Percentiles rank a stretch among this genome's conserved stretches.
Evolutionary conservation across 2,329 filamentous ascomycete species (phyloP).

Genomic region (Pseudocercospora cruenta): DNA sequence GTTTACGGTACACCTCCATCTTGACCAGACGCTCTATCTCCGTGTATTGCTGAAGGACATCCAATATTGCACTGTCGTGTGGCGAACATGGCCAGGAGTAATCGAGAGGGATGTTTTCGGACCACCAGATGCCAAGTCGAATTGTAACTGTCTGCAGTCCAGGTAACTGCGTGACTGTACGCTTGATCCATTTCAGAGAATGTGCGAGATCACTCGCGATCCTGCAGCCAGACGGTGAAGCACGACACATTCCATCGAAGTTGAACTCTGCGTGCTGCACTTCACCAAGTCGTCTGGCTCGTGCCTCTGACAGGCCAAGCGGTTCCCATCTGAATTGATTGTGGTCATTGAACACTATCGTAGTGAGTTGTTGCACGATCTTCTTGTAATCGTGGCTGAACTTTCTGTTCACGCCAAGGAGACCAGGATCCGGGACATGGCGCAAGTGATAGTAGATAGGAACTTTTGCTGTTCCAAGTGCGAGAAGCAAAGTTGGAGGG

Average conservation of each 20-base stretch:
- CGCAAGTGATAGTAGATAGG: not conserved
- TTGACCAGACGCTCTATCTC: not conserved
- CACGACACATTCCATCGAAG: slow-evolving; percentile 1
- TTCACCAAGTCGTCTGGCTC: not conserved
- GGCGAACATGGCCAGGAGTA: not conserved
- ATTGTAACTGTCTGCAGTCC: not conserved
- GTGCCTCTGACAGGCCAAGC: not conserved
- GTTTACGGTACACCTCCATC: not conserved
- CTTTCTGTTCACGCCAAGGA: not conserved
- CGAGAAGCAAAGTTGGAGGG: not conserved
- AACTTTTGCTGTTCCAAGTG: not conserved
- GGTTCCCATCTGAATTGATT: not conserved
- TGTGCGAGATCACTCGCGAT: not conserved
- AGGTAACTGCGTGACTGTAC: not conserved
- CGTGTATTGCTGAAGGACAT: not conserved
- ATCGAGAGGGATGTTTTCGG: not conserved
- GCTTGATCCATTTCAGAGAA: not conserved
- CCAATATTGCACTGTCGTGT: not conserved
- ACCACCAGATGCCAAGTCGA: not conserved
- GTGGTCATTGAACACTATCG: not conserved
- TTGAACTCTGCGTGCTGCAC: not conserved
- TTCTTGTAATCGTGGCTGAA: not conserved
- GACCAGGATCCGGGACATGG: not conserved
- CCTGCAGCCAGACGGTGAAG: not conserved
- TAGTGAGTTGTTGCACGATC: not conserved